Evolutionary conservation across 225 moss, liverwort and hornwort genomes (phyloP).

Genomic region (Pseudisothecium myosuroides): DNA sequence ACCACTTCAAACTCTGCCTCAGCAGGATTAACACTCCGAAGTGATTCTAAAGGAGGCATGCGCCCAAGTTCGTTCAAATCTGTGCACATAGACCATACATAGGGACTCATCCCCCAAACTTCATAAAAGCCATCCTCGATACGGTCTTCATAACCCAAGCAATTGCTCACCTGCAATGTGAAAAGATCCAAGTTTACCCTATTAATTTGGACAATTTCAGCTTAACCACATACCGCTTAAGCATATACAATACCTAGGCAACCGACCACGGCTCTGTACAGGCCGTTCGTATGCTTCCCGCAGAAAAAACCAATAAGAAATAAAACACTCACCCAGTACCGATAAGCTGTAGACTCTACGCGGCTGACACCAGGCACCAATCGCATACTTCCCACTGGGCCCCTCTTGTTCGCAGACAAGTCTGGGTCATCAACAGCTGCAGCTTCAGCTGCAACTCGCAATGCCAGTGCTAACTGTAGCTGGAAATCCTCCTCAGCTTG

Average conservation of each 20-base stretch:
- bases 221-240: background rate
- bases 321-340: conserved; percentile 75
- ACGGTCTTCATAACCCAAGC: conserved; percentile 79
- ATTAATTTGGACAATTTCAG: background rate
- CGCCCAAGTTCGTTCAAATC: conserved; percentile 87
- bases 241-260: background rate
- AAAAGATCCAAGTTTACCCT: background rate
- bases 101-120: conserved; percentile 97
- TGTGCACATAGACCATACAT: conserved; percentile 98
- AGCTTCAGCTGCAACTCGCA: conserved; percentile 88
- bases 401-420: conserved; percentile 48
- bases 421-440: conserved; percentile 94
- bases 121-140: conserved; percentile 98
- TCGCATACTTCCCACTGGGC: conserved; percentile 46
- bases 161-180: conserved; percentile 70
- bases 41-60: conserved; percentile 80
- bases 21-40: conserved; percentile 27
- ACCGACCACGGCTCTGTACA: background rate
- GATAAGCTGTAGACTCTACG: conserved; percentile 87
- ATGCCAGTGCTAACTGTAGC: conserved; percentile 82
- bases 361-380: conserved; percentile 59
- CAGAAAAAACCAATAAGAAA: background rate
- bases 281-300: background rate
- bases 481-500: conserved; percentile 97
- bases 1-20: conserved; percentile 54